Conservation (phyloP, 2,329 filamentous ascomycete species). For the Huntiella omanensis region DNA sequence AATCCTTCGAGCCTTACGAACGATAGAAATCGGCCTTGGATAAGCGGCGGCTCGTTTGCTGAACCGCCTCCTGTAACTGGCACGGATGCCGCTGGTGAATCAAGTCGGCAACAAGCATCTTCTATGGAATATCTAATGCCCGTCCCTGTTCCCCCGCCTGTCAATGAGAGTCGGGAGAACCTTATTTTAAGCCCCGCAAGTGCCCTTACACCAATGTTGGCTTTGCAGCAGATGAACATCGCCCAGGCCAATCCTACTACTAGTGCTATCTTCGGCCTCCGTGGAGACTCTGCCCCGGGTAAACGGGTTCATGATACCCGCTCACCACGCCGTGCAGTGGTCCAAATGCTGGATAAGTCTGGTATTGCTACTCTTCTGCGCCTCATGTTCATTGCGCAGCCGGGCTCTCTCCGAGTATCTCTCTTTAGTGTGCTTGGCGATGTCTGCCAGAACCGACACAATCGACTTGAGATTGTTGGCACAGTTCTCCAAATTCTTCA, state of each 20-base stretch:
- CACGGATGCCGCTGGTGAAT: too few relatives aligned
- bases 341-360: slow-evolving; percentile 93
- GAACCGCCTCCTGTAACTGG: too few relatives aligned
- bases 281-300: neutral
- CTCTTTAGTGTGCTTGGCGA: slow-evolving; percentile 78
- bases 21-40: too few relatives aligned
- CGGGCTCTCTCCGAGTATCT: slow-evolving; percentile 65
- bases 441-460: slow-evolving; percentile 92
- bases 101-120: too few relatives aligned
- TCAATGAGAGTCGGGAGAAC: too few relatives aligned
- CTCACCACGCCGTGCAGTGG: slow-evolving; percentile 47
- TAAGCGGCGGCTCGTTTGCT: too few relatives aligned
- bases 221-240: neutral
- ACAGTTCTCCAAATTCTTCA: slow-evolving; percentile 84
- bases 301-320: neutral
- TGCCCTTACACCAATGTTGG: neutral
- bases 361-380: slow-evolving; percentile 89
- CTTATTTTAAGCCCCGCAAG: too few relatives aligned
- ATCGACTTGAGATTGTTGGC: slow-evolving; percentile 81
- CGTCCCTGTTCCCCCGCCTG: too few relatives aligned
- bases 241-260: too few relatives aligned
- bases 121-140: too few relatives aligned
- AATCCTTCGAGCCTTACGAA: too few relatives aligned
- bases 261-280: neutral
- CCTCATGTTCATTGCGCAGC: slow-evolving; percentile 95